Conservation (phyloP, 2,329 filamentous ascomycete species). For the Paecilomyces formosus region DNA sequence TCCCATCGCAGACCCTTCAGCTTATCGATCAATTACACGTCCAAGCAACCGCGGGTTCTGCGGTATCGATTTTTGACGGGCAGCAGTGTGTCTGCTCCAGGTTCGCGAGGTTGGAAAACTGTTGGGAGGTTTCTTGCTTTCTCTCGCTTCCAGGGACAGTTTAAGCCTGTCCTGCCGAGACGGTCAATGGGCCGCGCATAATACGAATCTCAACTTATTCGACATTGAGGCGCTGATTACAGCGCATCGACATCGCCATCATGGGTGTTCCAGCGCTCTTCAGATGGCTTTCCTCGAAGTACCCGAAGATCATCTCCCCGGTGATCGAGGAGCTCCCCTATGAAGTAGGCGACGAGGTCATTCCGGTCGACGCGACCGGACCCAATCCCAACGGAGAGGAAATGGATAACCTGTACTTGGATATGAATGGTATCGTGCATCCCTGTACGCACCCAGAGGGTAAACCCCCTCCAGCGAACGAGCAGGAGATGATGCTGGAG, state of each 20-base stretch:
- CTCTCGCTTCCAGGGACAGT: background rate
- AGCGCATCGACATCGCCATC: slow-evolving; percentile 12
- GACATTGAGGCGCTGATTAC: background rate
- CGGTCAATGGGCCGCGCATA: slow-evolving; percentile 11
- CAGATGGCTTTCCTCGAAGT: slow-evolving; percentile 93
- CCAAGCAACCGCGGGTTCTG: slow-evolving; percentile 7
- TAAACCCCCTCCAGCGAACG: slow-evolving; percentile 78
- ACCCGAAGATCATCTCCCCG: slow-evolving; percentile 91
- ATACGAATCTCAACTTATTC: slow-evolving; percentile 4
- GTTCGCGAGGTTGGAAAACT: background rate
- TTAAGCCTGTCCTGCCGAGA: slow-evolving; percentile 1
- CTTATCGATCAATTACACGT: background rate
- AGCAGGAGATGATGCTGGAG: slow-evolving; percentile 99
- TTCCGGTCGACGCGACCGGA: slow-evolving; percentile 76
- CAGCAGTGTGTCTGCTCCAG: background rate
- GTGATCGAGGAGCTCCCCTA: slow-evolving; percentile 81
- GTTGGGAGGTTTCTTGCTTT: background rate
- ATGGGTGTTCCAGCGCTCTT: slow-evolving; percentile 97
- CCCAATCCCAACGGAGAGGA: slow-evolving; percentile 97
- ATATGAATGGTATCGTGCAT: slow-evolving; percentile 99
- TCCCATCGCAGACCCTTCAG: slow-evolving; percentile 2
- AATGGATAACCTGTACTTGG: slow-evolving; percentile 94
- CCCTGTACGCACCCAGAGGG: slow-evolving; percentile 98
- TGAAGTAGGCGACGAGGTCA: slow-evolving; percentile 71
- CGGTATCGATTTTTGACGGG: slow-evolving; percentile 3